Evolutionary conservation across 208 protist genomes (phyloP), one percentile per base, ranked within the genome.

Genomic region (Leishmania amazonensis): DNA sequence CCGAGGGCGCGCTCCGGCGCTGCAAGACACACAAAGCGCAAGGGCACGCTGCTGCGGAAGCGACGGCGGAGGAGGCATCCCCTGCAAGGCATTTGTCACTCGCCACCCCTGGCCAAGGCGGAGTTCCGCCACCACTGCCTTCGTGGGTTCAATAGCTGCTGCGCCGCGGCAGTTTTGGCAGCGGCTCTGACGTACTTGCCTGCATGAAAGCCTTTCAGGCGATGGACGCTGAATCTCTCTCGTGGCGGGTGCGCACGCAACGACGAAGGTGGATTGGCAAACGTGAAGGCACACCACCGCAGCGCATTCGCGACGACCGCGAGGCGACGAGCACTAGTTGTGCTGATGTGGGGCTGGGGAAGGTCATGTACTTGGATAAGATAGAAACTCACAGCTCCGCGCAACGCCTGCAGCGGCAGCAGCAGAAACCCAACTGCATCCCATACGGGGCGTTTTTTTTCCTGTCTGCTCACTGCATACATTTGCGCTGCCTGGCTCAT

Each of bases 151-250:
- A 54, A 3, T 81, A 81, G 67, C 81, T 94, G 28, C 68, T 91
- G 28, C 53, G 53, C 0, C 89, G 85, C 21, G 89, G 90, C 47
- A 90, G 92, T 19, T 95, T 95, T 80, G 42, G 67, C 40, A 86
- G 72, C 13, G 64, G 85, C 19, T 47, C 82, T 35, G 88, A 92
- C 76, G 92, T 88, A 42, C 86, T 90, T 67, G 78, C 83, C 73
- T 95, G 90, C 77, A 84, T 93, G 17, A 90, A 95, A 35, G 94
- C 90, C 19, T 76, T 53, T 9, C 38, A 85, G 40, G 86, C 76
- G 4, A 31, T 42, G 4, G 31, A 19, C 17, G 71, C 58, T 70
- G 58, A 85, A 13, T 76, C 86, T 3, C 78, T 95, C n/a, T 93
- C 82, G 58, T 90, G 84, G 77, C 84, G 49, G 3, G 60, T 91